Base-by-base conservation (phyloP, 2,329 filamentous ascomycete genomes). In the Madurella mycetomatis region DNA sequence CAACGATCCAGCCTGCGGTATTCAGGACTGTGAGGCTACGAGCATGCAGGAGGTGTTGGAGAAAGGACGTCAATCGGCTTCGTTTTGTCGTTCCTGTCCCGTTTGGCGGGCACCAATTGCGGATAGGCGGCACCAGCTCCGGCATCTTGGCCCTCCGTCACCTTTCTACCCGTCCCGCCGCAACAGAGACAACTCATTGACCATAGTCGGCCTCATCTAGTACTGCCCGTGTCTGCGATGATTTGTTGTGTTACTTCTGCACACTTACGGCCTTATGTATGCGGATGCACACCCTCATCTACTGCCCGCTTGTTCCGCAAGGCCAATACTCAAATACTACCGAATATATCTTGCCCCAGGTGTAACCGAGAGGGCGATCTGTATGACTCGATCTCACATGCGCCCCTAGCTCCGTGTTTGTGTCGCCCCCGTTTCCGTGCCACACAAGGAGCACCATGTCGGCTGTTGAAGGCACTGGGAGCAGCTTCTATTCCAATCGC, bases 311-410 rank as follows among this genome's bases (percentile, higher is more conserved):
- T 43, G n/a, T 43, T 43, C 40, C 40, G 40, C 17, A 41, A 16
- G 40, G 7, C 25, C 25, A 25, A 25, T 25, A 25, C 25, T 25
- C 25, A 25, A 25, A 25, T 25, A 25, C 25, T 7, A 25, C 25
- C 25, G 25, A 25, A 25, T 25, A 25, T 37, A 9, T 11, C 34
- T 9, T 37, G 4, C 13, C 9, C 34, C 34, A 9, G 13, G 11
- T 37, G 34, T 37, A 37, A 44, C 42, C 19, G 41, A 17, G 17
- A 17, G 32, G 37, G 30, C 55, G 55, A 57, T 57, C 55, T 54
- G 55, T 57, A 43, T 49, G 43, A 57, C 55, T 25, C 48, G 55
- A 57, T 57, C 55, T 57, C 18, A 41, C 39, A 43, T 40, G 4
- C 37, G 12, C n/a, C n/a, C 17, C 40, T 15, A 19, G 9, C 30